Evolutionary conservation across 345 rosid species (phyloP), one percentile per base, ranked within the genome.

Genomic region (Bruguiera parviflora): DNA sequence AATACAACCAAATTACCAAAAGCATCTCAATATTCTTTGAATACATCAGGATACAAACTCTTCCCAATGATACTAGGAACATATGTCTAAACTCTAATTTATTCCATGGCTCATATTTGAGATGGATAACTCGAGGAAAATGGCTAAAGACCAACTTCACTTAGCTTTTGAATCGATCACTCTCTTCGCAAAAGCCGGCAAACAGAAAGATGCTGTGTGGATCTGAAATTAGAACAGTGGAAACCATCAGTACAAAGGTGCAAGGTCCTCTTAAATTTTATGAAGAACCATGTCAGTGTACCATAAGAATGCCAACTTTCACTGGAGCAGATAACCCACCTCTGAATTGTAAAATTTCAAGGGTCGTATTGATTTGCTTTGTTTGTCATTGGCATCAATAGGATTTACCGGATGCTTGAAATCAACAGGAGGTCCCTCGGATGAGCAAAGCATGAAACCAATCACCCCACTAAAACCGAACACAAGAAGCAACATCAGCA

Each of bases 361-460:
- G 32, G 97, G 92, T 46, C 84, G 78, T 16, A 73, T 73, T 66
- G 85, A 79, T 71, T 83, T 75, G 68, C 61, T 58, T 39, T 76
- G 68, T 68, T 56, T 63, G 24, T 74, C 84, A 73, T 80, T 73
- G 4, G 70, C 72, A 60, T 90, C 92, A 3, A 94, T 85, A 4
- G 86, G 86, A 64, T 82, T 91, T 62, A 85, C 85, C 18, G 98
- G 97, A 70, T 88, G 81, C 86, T 89, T 91, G 86, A 94, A 94
- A 73, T 91, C 93, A 18, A 94, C 95, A 6, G 83, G 15, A 24
- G 96, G 96, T 43, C 98, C 98, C 66, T 89, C 98, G 0, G 91
- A 87, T 10, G 98, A 88, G 80, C 98, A 94, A 61, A 94, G 93
- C 97, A 94, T 91, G 84, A 94, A 94, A 28, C 98, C 98, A 21